These are phyloP conservation scores for Coemansia sp. DNA, from an alignment of 192 early-diverging fungal species.

Conservation along the genomic window DNA sequence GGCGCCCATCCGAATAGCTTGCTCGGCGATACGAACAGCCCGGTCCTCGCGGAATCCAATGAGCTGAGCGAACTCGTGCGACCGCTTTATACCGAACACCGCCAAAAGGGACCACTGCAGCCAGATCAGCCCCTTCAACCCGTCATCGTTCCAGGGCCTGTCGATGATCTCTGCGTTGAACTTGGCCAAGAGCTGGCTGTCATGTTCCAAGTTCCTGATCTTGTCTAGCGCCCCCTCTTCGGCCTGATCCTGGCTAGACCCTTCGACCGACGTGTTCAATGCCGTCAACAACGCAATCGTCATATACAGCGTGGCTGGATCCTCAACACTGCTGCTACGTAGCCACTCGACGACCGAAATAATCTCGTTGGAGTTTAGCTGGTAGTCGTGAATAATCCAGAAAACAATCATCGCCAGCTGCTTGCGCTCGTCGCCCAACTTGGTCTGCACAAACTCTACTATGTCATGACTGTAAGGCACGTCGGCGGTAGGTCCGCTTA, in stretches of 20 bases:
- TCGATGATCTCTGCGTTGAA: constrained; percentile 49
- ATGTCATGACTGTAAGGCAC: constrained; percentile 48
- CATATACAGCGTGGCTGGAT: constrained; percentile 47
- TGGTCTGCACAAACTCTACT: constrained; percentile 45
- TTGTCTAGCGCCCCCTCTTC: constrained; percentile 49
- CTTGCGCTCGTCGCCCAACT: constrained; percentile 50
- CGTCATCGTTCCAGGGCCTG: constrained; percentile 49
- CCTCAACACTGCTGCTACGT: constrained; percentile 32
- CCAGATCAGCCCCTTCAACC: constrained; percentile 55
- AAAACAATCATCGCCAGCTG: constrained; percentile 51
- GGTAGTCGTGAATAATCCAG: constrained; percentile 44
- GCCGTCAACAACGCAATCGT: constrained; percentile 33
- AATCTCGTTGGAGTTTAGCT: constrained; percentile 41
- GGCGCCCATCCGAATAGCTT: constrained; percentile 57
- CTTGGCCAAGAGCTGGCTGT: constrained; percentile 40
- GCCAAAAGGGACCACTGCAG: constrained; percentile 67
- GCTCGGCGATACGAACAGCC: constrained; percentile 58
- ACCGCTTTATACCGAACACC: constrained; percentile 53
- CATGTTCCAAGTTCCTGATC: constrained; percentile 40
- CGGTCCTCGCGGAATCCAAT: constrained; percentile 54
- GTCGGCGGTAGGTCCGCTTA: constrained; percentile 56
- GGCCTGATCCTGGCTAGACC: constrained; percentile 24
- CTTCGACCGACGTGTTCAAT: constrained; percentile 31
- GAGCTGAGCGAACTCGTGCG: constrained; percentile 47
- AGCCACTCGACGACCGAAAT: constrained; percentile 48